Conservation (phyloP, 2,329 filamentous ascomycete genomes). For the Xylaria multiplex region DNA sequence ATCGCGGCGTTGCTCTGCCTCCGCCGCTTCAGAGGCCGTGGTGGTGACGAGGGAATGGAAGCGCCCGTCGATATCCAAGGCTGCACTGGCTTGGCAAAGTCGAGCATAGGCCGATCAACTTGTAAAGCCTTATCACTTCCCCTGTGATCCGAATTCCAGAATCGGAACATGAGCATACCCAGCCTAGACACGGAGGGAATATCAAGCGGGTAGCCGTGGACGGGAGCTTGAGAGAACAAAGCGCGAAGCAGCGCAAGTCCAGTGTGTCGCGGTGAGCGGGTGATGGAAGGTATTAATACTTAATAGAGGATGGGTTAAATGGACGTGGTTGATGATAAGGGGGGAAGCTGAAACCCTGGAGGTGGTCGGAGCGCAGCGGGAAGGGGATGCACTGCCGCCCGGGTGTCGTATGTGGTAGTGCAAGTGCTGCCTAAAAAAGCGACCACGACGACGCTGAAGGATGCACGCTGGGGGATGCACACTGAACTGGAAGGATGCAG, state of each 20-base stretch:
- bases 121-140: constrained; percentile 64
- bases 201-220: constrained; percentile 27
- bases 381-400: constrained; percentile 13
- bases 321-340: not conserved
- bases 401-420: constrained; percentile 15
- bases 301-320: constrained; percentile 9
- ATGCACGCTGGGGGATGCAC: no score
- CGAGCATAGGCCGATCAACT: constrained; percentile 54
- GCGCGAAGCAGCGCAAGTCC: constrained; percentile 20
- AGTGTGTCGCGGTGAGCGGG: constrained; percentile 15
- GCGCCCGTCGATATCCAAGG: constrained; percentile 48
- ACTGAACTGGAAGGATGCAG: constrained; percentile 33
- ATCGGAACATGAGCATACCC: constrained; percentile 68
- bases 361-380: constrained; percentile 41
- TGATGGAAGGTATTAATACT: constrained; percentile 13
- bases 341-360: constrained; percentile 18
- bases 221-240: constrained; percentile 18
- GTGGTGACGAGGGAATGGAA: constrained; percentile 41
- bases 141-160: constrained; percentile 68
- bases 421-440: constrained; percentile 34
- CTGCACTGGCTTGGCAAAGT: constrained; percentile 50
- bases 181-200: constrained; percentile 41
- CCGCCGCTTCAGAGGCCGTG: constrained; percentile 47
- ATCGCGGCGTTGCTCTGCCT: constrained; percentile 50
- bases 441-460: constrained; percentile 16